Base-by-base conservation (phyloP, 2,329 filamentous ascomycete species). In the Sporothrix globosa region DNA sequence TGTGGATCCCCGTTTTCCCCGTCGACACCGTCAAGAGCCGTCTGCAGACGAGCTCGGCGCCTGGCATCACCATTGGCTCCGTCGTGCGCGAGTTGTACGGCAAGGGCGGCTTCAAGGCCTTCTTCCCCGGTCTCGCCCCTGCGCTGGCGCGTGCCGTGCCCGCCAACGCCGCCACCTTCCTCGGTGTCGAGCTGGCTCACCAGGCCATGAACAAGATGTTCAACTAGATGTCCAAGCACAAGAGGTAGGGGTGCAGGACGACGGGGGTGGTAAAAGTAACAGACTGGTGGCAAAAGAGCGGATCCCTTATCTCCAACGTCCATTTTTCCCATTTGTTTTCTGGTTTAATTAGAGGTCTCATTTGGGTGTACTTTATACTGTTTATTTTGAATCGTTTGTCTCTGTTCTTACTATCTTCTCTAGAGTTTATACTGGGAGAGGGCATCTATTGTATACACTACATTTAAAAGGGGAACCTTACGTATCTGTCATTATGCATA, bases 1-100 rank as follows among this genome's bases (percentile, higher is more conserved):
- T 99, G 96, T 99, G 96, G 96, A 96, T 97, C 75, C 94, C 96
- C 69, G 94, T 99, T 54, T 99, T 99, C 87, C 96, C 96, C 27
- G 87, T 99, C 74, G 96, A 99, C 78, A 99, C 96, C 0, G 90
- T 99, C 82, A 99, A 99, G 88, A 94, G 91, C 74, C 86, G 94
- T 50, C 83, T 99, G 79, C 96, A 99, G 85, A 97, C 92, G 56
- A 93, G 93, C 54, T 92, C 96, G 77, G 93, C 93, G 65, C 69
- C 74, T 21, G 91, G 91, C 75, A 90, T 93, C 66, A 92, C 91
- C 0, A 88, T 99, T 67, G 87, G 89, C 19, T 90, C 91, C 9
- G 92, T 96, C 44, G 87, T 99, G 67, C 86, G 87, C 74, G 88
- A 93, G 69, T 84, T 99, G n/a, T 97, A 97, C 78, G 89, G 84